phyloP scores from a whole-genome alignment of 1,139 yeast species.

The Geotrichum reessii region DNA sequence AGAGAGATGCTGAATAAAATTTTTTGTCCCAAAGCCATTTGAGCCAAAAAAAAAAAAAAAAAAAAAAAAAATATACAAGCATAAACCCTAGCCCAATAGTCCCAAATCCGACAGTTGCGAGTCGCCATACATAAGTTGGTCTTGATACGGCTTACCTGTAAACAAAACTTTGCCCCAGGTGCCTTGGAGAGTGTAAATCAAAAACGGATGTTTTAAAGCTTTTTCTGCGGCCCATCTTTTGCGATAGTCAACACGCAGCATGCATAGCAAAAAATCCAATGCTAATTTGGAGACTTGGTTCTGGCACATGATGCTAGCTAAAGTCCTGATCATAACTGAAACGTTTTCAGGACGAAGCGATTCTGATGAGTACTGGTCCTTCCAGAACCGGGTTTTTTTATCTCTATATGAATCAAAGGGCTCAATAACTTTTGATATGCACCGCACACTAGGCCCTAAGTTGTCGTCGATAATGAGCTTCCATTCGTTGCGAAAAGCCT shows the following conservation, averaged over 20 bases:
- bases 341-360: constrained; percentile 9
- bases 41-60: background rate
- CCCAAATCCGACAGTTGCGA: constrained; percentile 9
- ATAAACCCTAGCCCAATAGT: constrained; percentile 14
- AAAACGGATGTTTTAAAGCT: constrained; percentile 54
- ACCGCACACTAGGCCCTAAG: constrained; percentile 16
- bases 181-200: constrained; percentile 21
- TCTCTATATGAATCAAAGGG: constrained; percentile 22
- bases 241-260: constrained; percentile 69
- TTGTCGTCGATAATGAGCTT: constrained; percentile 16
- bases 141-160: background rate
- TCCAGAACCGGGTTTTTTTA: constrained; percentile 21
- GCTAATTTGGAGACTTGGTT: constrained; percentile 11
- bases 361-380: constrained; percentile 17
- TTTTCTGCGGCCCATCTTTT: constrained; percentile 77
- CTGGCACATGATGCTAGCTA: constrained; percentile 12
- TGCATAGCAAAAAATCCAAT: constrained; percentile 21
- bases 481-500: constrained; percentile 20
- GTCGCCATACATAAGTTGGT: constrained; percentile 3
- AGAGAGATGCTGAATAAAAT: background rate
- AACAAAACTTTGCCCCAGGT: constrained; percentile 21
- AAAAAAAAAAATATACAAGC: constrained; percentile 9
- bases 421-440: constrained; percentile 24
- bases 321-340: constrained; percentile 11
- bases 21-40: background rate